Evolutionary conservation across 768 basidiomycete species (phyloP), one percentile per base, ranked within the genome.

Genomic region (Macrolepiota fuliginosa): DNA sequence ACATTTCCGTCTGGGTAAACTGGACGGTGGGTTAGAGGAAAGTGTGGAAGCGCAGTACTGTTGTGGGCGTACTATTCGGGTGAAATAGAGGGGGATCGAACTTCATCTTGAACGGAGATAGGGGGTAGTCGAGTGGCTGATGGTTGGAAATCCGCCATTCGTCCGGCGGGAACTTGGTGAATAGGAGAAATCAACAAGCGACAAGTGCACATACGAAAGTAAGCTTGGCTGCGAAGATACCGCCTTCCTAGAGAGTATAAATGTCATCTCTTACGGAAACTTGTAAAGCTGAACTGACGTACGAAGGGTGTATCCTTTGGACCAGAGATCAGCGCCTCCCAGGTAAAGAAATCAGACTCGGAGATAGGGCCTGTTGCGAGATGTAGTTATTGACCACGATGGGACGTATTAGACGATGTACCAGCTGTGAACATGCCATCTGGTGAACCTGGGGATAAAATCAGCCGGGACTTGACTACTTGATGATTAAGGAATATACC

Each of bases 21-120:
- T 98, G 72, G 25, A 42, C 45, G 54, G 36, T 25, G 29, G 19
- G n/a, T 53, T n/a, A 50, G 60, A 39, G 32, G 7, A 42, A 51
- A 22, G 53, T 39, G 32, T 53, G 29, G 29, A 32, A 32, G 29
- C 29, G 7, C 29, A 32, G 7, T 32, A 7, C 17, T 57, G 37
- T 54, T 53, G 39, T 51, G 32, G 56, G 76, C 91, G 74, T 66
- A 96, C 97, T 91, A 73, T 99, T 99, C 17, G 97, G 97, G 75
- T 99, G 97, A 75, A 98, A 92, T 58, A 99, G 73, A 2, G 96
- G 96, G 2, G 97, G 97, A 49, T 98, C 95, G 69, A 99, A 99
- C 70, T 85, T 94, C 97, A 99, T 98, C 79, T 95, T 98, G 88
- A 98, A 98, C 19, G 97, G 97, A 56, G 93, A 96, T 69, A 99